Evolutionary conservation across 2,329 filamentous ascomycete genomes (phyloP), one percentile per base, ranked within the genome.

Genomic region (Ophiostoma quercus): DNA sequence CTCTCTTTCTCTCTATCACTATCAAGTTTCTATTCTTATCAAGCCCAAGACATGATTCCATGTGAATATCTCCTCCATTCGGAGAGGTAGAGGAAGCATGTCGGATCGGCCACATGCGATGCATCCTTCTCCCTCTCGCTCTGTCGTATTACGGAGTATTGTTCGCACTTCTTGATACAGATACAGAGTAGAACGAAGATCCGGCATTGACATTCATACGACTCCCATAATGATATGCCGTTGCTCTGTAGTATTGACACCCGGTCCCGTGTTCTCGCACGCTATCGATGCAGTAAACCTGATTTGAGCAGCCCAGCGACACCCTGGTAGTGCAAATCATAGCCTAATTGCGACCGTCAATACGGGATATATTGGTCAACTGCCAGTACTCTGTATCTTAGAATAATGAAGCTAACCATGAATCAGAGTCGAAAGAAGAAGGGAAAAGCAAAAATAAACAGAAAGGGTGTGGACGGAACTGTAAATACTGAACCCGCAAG

Each of bases 261-360:
- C 19, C 16, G 7, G 19, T 47, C 43, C 16, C 16, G 43, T 47
- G 5, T 47, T 2, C 7, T 7, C 7, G 5, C 4, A n/a, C 16
- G 5, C 43, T n/a, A 47, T 47, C 1, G 4, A 47, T n/a, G 43
- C 43, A 47, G 43, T 47, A 57, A 57, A 57, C 51, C 51, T 57
- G 51, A 57, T 57, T 57, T 57, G 51, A 25, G n/a, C 22, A 57
- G 12, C n/a, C 47, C 19, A 54, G 9, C 3, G 7, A 22, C n/a
- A 54, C 47, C 47, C 51, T 57, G 51, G 51, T 57, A 57, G 51
- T 57, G n/a, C 22, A 57, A 57, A 57, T 25, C 51, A 57, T 57
- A 57, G 51, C 51, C 51, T 57, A 14, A 25, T 25, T 57, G n/a
- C 11, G 51, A 25, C 51, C 51, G 51, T 11, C 22, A 57, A 57